These are phyloP conservation scores for Exobasidium cylindrosporum DNA, from an alignment of 1,284 basidiomycete species.

Conservation along the genomic window DNA sequence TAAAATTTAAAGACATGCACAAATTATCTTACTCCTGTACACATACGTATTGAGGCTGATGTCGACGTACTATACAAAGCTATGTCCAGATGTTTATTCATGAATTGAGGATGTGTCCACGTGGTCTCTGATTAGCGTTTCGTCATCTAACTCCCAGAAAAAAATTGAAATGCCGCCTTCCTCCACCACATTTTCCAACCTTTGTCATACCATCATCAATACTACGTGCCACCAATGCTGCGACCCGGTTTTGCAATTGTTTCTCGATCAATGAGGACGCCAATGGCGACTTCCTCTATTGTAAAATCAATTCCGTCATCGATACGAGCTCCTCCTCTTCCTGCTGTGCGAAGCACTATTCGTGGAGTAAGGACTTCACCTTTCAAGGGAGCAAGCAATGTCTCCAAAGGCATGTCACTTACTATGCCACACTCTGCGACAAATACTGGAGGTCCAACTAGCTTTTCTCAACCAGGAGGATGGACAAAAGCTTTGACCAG, in stretches of 20 bases:
- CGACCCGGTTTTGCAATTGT: constrained; percentile 7
- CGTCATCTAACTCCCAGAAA: too few relatives aligned
- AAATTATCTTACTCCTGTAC: too few relatives aligned
- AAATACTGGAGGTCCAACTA: constrained; percentile 33
- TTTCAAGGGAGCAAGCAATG: constrained; percentile 1
- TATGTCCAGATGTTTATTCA: too few relatives aligned
- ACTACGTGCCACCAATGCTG: too few relatives aligned
- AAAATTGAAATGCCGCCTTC: too few relatives aligned
- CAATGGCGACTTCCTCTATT: constrained; percentile 1
- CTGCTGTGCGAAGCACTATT: neutral
- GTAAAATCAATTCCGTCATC: neutral
- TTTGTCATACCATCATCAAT: too few relatives aligned
- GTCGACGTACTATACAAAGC: too few relatives aligned
- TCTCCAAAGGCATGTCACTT: constrained; percentile 3
- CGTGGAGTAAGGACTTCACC: constrained; percentile 15
- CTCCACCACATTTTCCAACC: too few relatives aligned
- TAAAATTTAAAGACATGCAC: too few relatives aligned
- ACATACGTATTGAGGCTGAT: too few relatives aligned
- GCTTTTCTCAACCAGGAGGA: constrained; percentile 35
- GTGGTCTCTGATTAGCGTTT: too few relatives aligned
- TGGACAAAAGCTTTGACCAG: constrained; percentile 43
- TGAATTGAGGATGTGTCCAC: too few relatives aligned
- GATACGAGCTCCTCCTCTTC: neutral
- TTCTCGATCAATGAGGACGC: neutral
- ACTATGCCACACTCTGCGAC: constrained; percentile 35